Evolutionary conservation across 352 stramenopile species (phyloP).

Genomic region (Globisporangium perplexum): DNA sequence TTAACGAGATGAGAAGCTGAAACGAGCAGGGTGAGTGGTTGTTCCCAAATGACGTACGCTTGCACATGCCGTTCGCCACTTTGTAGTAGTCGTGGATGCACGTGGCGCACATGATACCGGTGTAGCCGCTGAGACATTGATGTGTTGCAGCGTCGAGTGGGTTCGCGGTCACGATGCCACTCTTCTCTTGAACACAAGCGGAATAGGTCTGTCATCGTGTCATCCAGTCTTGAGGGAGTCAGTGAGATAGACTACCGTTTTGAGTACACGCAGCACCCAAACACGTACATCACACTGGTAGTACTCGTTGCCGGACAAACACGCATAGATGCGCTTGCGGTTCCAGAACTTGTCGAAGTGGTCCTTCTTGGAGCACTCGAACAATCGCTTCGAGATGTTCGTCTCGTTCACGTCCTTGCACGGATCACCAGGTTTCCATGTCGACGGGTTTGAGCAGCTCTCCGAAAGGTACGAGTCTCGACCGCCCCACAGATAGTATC

Average conservation of each 20-base stretch:
- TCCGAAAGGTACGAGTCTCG: slow-evolving; percentile 30
- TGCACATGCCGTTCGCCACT: slow-evolving; percentile 50
- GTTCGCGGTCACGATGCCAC: slow-evolving; percentile 6
- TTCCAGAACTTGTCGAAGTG: slow-evolving; percentile 51
- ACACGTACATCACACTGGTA: slow-evolving; percentile 54
- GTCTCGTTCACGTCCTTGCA: slow-evolving; percentile 27
- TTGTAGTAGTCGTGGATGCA: slow-evolving; percentile 50
- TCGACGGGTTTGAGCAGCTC: slow-evolving; percentile 29
- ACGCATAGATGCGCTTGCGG: slow-evolving; percentile 54
- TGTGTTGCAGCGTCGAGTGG: slow-evolving; percentile 10
- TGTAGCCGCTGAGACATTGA: slow-evolving; percentile 49
- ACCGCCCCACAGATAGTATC: slow-evolving; percentile 41
- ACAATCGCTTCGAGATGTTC: slow-evolving; percentile 33
- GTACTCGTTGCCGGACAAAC: slow-evolving; percentile 48
- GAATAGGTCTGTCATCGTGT: slow-evolving; percentile 22
- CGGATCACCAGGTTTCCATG: slow-evolving; percentile 42
- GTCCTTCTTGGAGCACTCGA: slow-evolving; percentile 26
- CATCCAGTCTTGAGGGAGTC: too few species aligned
- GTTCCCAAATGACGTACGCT: slow-evolving; percentile 22
- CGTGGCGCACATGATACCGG: slow-evolving; percentile 40
- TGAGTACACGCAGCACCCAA: too few species aligned
- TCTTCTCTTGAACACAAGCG: slow-evolving; percentile 19
- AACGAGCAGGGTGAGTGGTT: background rate
- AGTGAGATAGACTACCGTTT: too few species aligned
- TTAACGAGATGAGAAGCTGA: background rate